A percentile compares a stretch with the other conserved stretches of the same genome.
Evolutionary conservation across 129 eudicot species (phyloP).

Genomic region (Escallonia rubra): DNA sequence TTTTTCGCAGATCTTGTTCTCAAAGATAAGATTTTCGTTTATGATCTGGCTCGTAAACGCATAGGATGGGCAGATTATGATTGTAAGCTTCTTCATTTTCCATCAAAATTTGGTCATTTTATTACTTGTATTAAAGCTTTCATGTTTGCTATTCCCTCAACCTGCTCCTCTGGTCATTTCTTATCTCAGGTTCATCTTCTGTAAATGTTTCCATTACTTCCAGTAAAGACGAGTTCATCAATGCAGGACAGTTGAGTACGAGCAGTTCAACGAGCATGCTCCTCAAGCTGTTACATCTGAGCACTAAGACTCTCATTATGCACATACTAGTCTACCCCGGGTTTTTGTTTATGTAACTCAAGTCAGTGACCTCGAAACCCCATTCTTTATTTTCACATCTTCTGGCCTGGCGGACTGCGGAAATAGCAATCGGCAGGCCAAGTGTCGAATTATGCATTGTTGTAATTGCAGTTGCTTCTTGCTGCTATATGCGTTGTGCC

Average conservation of each 20-base stretch:
- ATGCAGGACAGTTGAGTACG: constrained; percentile 65
- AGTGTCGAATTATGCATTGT: neutral
- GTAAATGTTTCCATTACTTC: constrained; percentile 83
- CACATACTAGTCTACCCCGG: constrained; percentile 11
- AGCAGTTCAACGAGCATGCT: constrained; percentile 36
- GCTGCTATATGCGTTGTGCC: neutral
- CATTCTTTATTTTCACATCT: neutral
- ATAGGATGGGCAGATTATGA: constrained; percentile 96
- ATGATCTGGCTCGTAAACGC: constrained; percentile 66
- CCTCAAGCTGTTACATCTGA: neutral
- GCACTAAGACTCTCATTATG: constrained; percentile 18
- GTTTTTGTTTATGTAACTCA: constrained; percentile 21
- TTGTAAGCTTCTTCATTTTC: constrained; percentile 49
- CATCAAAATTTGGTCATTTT: neutral
- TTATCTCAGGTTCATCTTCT: constrained; percentile 55
- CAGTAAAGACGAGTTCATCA: constrained; percentile 56
- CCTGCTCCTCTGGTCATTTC: neutral
- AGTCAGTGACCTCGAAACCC: neutral
- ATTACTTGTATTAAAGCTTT: neutral
- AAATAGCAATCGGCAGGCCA: constrained; percentile 17
- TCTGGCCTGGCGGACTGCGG: constrained; percentile 16
- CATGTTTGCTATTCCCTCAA: too few species aligned
- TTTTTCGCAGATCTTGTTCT: constrained; percentile 73
- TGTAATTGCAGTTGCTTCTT: neutral
- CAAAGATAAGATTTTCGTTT: constrained; percentile 81